Conservation (phyloP, 345 rosid genomes). For the Arabis hirsuta region DNA sequence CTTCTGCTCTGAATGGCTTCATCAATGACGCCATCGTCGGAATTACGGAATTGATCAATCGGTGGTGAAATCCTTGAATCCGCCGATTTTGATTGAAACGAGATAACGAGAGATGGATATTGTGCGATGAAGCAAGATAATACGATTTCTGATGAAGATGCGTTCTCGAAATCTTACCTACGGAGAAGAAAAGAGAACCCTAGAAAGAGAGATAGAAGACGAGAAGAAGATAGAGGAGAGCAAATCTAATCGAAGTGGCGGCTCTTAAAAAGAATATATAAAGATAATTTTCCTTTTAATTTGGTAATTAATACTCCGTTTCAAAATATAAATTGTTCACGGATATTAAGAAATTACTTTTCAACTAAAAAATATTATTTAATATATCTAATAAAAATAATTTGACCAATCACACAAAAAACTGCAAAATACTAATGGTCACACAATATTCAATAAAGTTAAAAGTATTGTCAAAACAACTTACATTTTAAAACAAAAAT, state of each 20-base stretch:
- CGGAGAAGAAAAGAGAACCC: conserved; percentile 40
- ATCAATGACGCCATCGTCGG: conserved; percentile 50
- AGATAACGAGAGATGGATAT: conserved; percentile 7
- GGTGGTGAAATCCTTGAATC: neutral
- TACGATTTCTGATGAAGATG: neutral
- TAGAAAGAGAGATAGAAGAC: conserved; percentile 26
- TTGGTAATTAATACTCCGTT: neutral
- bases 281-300: neutral
- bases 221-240: conserved; percentile 1
- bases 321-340: too few species aligned
- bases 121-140: neutral
- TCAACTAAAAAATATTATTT: too few species aligned
- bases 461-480: too few species aligned
- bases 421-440: too few species aligned
- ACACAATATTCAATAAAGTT: too few species aligned
- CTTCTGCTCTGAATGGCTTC: conserved; percentile 49
- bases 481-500: too few species aligned
- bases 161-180: conserved; percentile 18
- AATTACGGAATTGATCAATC: neutral
- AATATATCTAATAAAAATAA: too few species aligned
- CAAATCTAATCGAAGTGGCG: conserved; percentile 1
- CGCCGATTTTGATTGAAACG: neutral
- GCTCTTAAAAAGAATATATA: conserved; percentile 3
- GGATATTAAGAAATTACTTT: too few species aligned
- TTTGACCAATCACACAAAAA: too few species aligned